phyloP scores from a whole-genome alignment of 371 early-diverging fungal genomes.

The Choanephora cucurbitarum region DNA sequence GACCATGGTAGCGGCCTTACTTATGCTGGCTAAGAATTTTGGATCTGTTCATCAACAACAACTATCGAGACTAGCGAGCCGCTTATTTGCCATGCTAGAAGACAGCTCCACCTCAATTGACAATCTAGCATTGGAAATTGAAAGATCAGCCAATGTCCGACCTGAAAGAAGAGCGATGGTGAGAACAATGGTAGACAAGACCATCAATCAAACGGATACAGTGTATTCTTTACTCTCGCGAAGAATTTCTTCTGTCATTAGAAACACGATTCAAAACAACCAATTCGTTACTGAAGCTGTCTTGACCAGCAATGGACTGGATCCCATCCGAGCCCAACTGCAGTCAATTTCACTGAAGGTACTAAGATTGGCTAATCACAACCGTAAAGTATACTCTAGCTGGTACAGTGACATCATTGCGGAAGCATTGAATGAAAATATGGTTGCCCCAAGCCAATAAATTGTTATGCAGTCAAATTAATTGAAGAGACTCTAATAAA shows the following conservation, averaged over 20 bases:
- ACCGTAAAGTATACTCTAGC: conserved; percentile 66
- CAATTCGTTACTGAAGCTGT: conserved; percentile 45
- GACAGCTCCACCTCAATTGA: conserved; percentile 56
- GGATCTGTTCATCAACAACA: conserved; percentile 28
- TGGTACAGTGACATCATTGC: conserved; percentile 65
- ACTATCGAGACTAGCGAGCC: conserved; percentile 43
- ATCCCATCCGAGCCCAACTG: conserved; percentile 56
- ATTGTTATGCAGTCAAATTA: background rate
- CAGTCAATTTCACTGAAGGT: conserved; percentile 52
- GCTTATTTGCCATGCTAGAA: conserved; percentile 56
- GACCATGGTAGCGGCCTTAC: conserved; percentile 66
- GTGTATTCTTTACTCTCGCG: conserved; percentile 68
- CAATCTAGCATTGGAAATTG: conserved; percentile 47
- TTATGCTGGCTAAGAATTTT: conserved; percentile 72
- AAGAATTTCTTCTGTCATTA: conserved; percentile 56
- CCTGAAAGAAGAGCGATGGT: conserved; percentile 53
- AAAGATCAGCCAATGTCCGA: conserved; percentile 21
- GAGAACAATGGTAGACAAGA: conserved; percentile 72
- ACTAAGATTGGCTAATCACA: conserved; percentile 56
- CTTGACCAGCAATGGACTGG: conserved; percentile 64
- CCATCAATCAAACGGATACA: conserved; percentile 67
- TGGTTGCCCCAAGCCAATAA: background rate
- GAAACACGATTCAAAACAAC: conserved; percentile 55
- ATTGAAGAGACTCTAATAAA: no score
- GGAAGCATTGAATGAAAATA: conserved; percentile 12